phyloP scores from a whole-genome alignment of 73 alveolate genomes.

The Diophrys appendiculata region DNA sequence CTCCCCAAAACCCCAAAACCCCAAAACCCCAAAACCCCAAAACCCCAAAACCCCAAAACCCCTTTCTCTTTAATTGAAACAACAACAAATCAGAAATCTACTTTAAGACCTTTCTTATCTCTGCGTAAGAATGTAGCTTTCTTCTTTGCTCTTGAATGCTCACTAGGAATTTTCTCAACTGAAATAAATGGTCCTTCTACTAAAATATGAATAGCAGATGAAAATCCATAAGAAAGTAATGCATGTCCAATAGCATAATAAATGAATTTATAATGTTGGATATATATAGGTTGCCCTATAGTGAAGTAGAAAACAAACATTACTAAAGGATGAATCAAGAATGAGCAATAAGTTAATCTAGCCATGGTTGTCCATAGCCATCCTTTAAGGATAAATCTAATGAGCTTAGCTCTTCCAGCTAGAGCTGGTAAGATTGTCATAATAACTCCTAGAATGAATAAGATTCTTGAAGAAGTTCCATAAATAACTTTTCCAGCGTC shows the following conservation, averaged over 20 bases:
- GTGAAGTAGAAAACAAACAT: conserved; percentile 14
- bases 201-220: conserved; percentile 8
- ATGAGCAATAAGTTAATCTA: conserved; percentile 8
- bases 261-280: conserved; percentile 14
- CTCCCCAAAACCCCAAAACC: too few relatives aligned
- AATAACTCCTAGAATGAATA: conserved; percentile 7
- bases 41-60: too few relatives aligned
- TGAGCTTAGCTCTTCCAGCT: conserved; percentile 17
- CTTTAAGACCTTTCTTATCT: neutral
- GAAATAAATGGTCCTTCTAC: conserved; percentile 33
- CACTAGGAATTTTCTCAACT: neutral
- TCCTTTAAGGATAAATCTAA: conserved; percentile 10
- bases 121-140: neutral
- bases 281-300: conserved; percentile 16
- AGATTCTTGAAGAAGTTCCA: conserved; percentile 7
- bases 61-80: too few relatives aligned
- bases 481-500: conserved; percentile 7
- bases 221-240: neutral
- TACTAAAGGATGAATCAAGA: conserved; percentile 13
- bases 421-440: conserved; percentile 19
- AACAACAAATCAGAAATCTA: neutral
- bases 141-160: neutral
- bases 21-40: too few relatives aligned
- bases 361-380: conserved; percentile 17
- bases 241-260: conserved; percentile 9